Percentiles rank a stretch among this genome's conserved stretches.
These are phyloP conservation scores for Leishmania aethiopica DNA, from an alignment of 208 protist species.

Conservation along the genomic window DNA sequence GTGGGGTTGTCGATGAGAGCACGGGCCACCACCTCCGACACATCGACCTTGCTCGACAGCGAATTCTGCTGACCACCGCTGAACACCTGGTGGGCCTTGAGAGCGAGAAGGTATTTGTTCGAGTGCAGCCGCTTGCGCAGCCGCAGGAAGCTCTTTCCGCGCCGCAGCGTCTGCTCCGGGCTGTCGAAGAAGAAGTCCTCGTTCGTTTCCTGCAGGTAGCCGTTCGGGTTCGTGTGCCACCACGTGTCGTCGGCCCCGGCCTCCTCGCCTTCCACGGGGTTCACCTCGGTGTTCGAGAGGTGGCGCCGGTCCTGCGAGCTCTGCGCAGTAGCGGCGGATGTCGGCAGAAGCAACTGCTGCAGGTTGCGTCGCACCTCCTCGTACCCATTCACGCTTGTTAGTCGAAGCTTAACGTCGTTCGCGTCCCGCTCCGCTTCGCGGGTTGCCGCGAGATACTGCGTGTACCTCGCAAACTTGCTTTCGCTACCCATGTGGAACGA, in stretches of 20 bases:
- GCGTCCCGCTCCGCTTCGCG: slow-evolving; percentile 29
- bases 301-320: slow-evolving; percentile 21
- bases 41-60: slow-evolving; percentile 34
- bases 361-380: slow-evolving; percentile 59
- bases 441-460: slow-evolving; percentile 40
- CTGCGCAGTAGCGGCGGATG: background rate
- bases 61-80: slow-evolving; percentile 43
- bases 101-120: slow-evolving; percentile 43
- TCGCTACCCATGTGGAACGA: slow-evolving; percentile 50
- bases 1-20: slow-evolving; percentile 53
- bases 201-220: slow-evolving; percentile 48
- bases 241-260: slow-evolving; percentile 14
- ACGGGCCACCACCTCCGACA: slow-evolving; percentile 57
- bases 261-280: slow-evolving; percentile 5
- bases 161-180: slow-evolving; percentile 35
- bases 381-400: slow-evolving; percentile 59
- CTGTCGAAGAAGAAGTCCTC: slow-evolving; percentile 85
- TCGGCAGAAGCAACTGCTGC: slow-evolving; percentile 16
- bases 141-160: slow-evolving; percentile 46
- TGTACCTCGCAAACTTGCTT: slow-evolving; percentile 74
- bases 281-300: slow-evolving; percentile 29
- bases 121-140: slow-evolving; percentile 47
- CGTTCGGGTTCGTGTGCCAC: slow-evolving; percentile 20
- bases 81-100: slow-evolving; percentile 66
- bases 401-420: slow-evolving; percentile 58